Evolutionary conservation across 306 rosid species (phyloP), one percentile per base, ranked within the genome.

Genomic region (Echinosophora koreensis): DNA sequence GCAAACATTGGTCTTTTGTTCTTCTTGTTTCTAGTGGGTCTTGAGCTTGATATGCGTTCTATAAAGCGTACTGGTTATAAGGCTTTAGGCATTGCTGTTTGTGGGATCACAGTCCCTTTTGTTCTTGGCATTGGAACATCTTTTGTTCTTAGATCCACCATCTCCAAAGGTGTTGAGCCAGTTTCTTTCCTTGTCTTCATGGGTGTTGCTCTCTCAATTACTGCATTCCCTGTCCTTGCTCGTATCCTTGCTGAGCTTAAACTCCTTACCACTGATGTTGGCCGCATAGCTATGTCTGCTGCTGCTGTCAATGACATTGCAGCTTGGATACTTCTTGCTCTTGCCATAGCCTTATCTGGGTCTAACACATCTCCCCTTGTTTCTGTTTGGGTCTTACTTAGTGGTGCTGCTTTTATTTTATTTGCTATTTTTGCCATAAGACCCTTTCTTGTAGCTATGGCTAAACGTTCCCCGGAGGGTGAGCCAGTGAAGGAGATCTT

Each of bases 211-310:
- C 82, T 91, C 57, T 91, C 96, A 32, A 89, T 91, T 60, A 91
- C 96, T 0, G 96, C 96, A 2, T 91, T 91, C 17, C 93, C 96
- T 0, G 93, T 91, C 51, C 88, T 91, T 0, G 91, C 96, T 15
- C 87, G 96, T 10, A 91, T 91, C 83, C 88, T 90, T 0, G 93
- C 96, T 10, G 96, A 90, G 86, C 91, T 90, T 71, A 90, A 90
- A 56, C 90, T 89, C 54, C 93, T 91, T 35, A 91, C 96, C 6
- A 89, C 96, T 0, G 89, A 91, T 46, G 84, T 91, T 3, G 96
- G 96, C 5, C 89, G 93, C 63, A 82, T 89, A 0, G 92, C 96
- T 6, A 89, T 89, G 96, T 87, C 91, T 0, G 93, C 96, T 3
- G 93, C 96, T 16, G 96, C 93, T 0, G 91, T 91, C 0, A 91